Conservation (phyloP, 2,329 filamentous ascomycete genomes). For the Aspergillus japonicus region DNA sequence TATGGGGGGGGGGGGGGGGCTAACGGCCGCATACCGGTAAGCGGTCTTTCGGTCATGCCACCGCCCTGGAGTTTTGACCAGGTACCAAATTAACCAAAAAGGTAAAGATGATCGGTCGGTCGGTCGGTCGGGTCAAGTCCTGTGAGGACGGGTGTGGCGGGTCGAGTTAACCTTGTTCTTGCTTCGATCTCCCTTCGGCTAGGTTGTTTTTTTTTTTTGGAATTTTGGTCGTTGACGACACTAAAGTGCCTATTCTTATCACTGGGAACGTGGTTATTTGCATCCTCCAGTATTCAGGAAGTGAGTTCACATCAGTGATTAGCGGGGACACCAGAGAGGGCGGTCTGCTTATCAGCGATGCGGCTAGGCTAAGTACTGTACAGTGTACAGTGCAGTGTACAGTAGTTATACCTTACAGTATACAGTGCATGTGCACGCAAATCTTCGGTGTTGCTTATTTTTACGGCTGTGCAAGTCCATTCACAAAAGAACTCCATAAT, state of each 20-base stretch:
- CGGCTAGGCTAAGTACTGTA: neutral
- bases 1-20: neutral
- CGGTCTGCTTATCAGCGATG: neutral
- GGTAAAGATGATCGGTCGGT: neutral
- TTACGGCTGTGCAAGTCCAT: neutral
- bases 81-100: neutral
- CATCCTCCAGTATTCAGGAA: neutral
- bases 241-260: neutral
- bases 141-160: constrained; percentile 19
- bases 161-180: neutral
- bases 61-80: neutral
- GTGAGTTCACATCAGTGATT: neutral
- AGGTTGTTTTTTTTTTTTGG: neutral
- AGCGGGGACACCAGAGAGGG: neutral
- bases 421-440: neutral
- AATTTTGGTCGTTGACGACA: neutral
- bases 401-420: no score
- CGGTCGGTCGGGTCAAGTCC: neutral
- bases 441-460: neutral
- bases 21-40: neutral
- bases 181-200: neutral
- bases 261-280: neutral
- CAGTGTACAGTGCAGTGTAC: neutral
- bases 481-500: neutral
- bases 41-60: constrained; percentile 2